Percentiles rank a stretch among this genome's conserved stretches.
These are phyloP conservation scores for Teratosphaeriaceae sp. DNA, from an alignment of 2,329 filamentous ascomycete species.

Conservation along the genomic window DNA sequence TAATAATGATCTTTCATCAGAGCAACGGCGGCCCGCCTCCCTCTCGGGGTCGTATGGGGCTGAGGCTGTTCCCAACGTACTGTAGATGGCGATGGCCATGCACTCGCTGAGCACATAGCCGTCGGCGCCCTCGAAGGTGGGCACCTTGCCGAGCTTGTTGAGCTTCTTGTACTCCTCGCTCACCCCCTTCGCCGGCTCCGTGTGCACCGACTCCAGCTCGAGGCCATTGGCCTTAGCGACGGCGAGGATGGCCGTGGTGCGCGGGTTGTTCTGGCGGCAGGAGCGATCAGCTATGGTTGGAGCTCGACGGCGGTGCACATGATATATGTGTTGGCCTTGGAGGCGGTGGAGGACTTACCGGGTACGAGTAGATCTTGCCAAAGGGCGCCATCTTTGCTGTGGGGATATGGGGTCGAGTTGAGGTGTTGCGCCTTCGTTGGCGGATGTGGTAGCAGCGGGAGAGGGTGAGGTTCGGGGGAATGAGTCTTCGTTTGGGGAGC, in stretches of 20 bases:
- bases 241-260: conserved; percentile 79
- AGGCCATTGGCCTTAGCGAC: conserved; percentile 97
- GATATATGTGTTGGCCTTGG: conserved; percentile 9
- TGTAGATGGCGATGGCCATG: conserved; percentile 95
- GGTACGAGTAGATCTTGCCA: conserved; percentile 90
- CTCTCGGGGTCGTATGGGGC: too few relatives aligned
- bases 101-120: conserved; percentile 82
- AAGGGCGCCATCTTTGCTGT: conserved; percentile 55
- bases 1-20: conserved; percentile 70
- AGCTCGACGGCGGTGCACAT: conserved; percentile 5
- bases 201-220: conserved; percentile 78
- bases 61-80: conserved; percentile 57
- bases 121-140: conserved; percentile 86
- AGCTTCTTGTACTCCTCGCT: conserved; percentile 73
- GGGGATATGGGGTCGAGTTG: conserved; percentile 5
- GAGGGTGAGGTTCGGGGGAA: not conserved
- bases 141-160: conserved; percentile 85
- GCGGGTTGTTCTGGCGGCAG: conserved; percentile 66
- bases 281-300: conserved; percentile 5
- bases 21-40: too few relatives aligned
- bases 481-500: not conserved
- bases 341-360: conserved; percentile 49
- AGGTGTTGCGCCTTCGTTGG: conserved; percentile 27
- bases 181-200: conserved; percentile 57
- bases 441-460: conserved; percentile 7